Evolutionary conservation across 1,284 basidiomycete genomes (phyloP), one percentile per base, ranked within the genome.

Genomic region (Rugosomyces carneus): DNA sequence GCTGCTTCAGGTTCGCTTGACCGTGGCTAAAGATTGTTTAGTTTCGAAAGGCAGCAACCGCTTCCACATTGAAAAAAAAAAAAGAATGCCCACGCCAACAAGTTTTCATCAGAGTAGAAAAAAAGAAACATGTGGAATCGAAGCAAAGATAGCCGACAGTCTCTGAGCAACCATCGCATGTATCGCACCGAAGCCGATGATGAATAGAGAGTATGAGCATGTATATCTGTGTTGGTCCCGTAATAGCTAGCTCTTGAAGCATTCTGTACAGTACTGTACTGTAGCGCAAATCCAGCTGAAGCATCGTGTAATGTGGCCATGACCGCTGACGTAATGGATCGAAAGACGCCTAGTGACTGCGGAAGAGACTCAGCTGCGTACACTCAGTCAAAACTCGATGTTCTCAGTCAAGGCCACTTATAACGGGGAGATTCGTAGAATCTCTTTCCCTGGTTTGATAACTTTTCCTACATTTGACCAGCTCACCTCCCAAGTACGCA

Each of bases 381-480:
- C 31, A 34, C 15, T n/a, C n/a, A n/a, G n/a, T n/a, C n/a, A n/a
- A n/a, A n/a, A n/a, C 31, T 16, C 15, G 44, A 73, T 73, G 68
- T 75, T 76, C 60, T 69, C 68, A 34, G 68, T 76, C 48, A 78
- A 76, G 57, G 73, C 68, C 31, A 72, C 70, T 10, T 75, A 75
- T 57, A 59, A 64, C 32, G 64, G 65, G 15, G 72, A 76, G 55
- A 72, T 67, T 52, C 66, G 75, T 49, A 75, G 71, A 54, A 60
- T 73, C 48, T 62, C 65, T 13, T 75, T 75, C 54, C 50, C 60
- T 19, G 58, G 63, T 23, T 57, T 51, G 29, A 57, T 54, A 35
- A 55, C 58, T 9, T 75, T 76, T 53, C 75, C 75, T 47, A 59
- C 68, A 10, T 76, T 68, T 58, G 61, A 69, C 19, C 60, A 73